Base-by-base conservation (phyloP, 108 stramenopile genomes). In the Skeletonema menzelii region DNA sequence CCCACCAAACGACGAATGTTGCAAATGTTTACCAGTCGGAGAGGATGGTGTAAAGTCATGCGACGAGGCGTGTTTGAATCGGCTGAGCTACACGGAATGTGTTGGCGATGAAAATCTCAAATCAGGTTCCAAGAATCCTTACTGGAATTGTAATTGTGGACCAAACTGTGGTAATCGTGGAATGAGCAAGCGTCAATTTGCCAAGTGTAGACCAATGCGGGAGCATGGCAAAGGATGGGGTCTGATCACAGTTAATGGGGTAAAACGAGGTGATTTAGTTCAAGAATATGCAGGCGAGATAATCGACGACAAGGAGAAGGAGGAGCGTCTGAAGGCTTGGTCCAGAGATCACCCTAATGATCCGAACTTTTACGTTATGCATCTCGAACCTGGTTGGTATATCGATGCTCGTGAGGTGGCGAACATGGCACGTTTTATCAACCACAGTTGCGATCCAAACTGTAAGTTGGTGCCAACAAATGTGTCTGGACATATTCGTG, bases 301-400 rank as follows among this genome's bases (percentile, higher is more conserved):
- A 12, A 88, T 97, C 64, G 86, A 91, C 59, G 94, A 95, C 63
- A 70, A 67, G 27, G 84, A 81, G 67, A 94, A 94, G 69, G 75
- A 88, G 65, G 59, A 76, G 11, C 88, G 97, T 14, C 64, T 98
- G 28, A 27, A 61, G 55, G 63, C 83, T 20, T 95, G 95, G 91
- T 49, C 80, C 30, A 62, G 68, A 24, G 89, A 92, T n/a, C 89
- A 89, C 20, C 96, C 96, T 24, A 87, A 95, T 64, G 97, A 98
- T 75, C 91, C 90, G 14, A 95, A 98, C 75, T 94, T 95, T 76
- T 98, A 98, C 79, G 68, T 98, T n/a, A 98, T 98, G 97, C 85
- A 81, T 27, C 81, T 97, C 11, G 82, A 82, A 28, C 63, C 73
- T 31, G 92, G 93, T 3, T 89, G 88, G 82, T 98, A 91, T 75